Evolutionary conservation across 495 filamentous ascomycete genomes (phyloP), one percentile per base, ranked within the genome.

Genomic region (Astrothelium subdiscretum): DNA sequence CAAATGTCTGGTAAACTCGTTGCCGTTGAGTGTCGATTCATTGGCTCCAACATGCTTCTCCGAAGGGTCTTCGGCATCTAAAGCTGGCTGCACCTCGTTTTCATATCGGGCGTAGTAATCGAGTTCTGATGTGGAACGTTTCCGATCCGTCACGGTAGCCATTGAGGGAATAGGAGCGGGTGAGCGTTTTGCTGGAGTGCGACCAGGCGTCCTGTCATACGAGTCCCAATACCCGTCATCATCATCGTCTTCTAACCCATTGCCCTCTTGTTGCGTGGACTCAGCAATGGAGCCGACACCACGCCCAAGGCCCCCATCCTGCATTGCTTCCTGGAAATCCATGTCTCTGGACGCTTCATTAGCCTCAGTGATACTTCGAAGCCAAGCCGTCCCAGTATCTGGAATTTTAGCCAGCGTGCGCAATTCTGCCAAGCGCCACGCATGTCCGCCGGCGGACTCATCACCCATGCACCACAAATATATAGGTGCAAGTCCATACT

Each of bases 201-300:
- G 79, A 8, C 83, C 83, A 1, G 89, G 89, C 12, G 90, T 94
- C 10, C 85, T 83, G 77, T 97, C 94, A 71, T 98, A 98, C 64
- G 86, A 86, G 31, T 86, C 90, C 94, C 94, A 98, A 73, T 97
- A 98, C 67, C 85, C 88, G 64, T 91, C 91, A 63, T 96, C 91
- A 31, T 95, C 90, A 20, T 89, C 68, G 15, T 64, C 87, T 0
- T 87, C 86, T 24, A 54, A 24, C 6, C 48, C 24, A 29, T 54
- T 54, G 48, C 29, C 24, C 48, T 29, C 5, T 15, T 2, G 10
- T 54, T 29, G 48, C 12, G 22, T 6, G 15, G 48, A 27, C 0
- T 81, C 80, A 1, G 77, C 71, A 12, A 79, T 73, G 0, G 69
- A 61, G 13, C 61, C 61, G 13, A 70, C 62, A 57, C 78, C 63